These are phyloP conservation scores for Fusarium sp. DNA, from an alignment of 2,329 filamentous ascomycete species.

Conservation along the genomic window DNA sequence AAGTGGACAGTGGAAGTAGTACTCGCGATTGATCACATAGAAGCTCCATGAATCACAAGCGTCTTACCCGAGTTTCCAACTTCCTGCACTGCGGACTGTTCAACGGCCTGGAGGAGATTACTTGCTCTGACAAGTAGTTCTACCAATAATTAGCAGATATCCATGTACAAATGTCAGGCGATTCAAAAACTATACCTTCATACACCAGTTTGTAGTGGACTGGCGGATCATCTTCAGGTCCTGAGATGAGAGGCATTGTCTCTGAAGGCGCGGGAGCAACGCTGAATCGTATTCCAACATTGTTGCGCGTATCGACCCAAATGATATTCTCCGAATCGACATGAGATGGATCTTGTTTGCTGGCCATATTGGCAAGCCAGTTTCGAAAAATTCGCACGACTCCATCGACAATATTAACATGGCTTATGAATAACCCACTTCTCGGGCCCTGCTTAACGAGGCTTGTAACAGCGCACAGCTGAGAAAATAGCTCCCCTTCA, in stretches of 20 bases:
- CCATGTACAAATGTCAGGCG: background rate
- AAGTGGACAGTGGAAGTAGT: background rate
- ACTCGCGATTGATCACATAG: slow-evolving; percentile 12
- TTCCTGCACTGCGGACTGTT: slow-evolving; percentile 75
- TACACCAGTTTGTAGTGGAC: slow-evolving; percentile 81
- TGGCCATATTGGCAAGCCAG: slow-evolving; percentile 72
- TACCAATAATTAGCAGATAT: slow-evolving; percentile 53
- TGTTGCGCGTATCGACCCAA: slow-evolving; percentile 76
- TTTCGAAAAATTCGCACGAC: slow-evolving; percentile 80
- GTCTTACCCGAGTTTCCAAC: slow-evolving; percentile 74
- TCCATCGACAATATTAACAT: slow-evolving; percentile 76
- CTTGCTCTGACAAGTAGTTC: slow-evolving; percentile 78
- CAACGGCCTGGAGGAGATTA: slow-evolving; percentile 74
- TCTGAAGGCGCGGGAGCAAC: slow-evolving; percentile 61
- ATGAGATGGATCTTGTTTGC: slow-evolving; percentile 3
- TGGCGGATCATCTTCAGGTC: slow-evolving; percentile 74
- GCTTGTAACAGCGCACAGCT: slow-evolving; percentile 78
- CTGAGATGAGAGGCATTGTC: slow-evolving; percentile 68
- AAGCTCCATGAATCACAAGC: slow-evolving; percentile 71
- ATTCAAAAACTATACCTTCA: slow-evolving; percentile 68
- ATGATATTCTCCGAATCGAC: slow-evolving; percentile 62
- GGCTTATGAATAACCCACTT: slow-evolving; percentile 74
- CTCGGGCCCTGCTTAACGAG: slow-evolving; percentile 76
- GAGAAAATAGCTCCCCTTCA: slow-evolving; percentile 79
- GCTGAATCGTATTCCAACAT: slow-evolving; percentile 78